Conservation (phyloP, 2,329 filamentous ascomycete species). For the Niveomyces coronatus region DNA sequence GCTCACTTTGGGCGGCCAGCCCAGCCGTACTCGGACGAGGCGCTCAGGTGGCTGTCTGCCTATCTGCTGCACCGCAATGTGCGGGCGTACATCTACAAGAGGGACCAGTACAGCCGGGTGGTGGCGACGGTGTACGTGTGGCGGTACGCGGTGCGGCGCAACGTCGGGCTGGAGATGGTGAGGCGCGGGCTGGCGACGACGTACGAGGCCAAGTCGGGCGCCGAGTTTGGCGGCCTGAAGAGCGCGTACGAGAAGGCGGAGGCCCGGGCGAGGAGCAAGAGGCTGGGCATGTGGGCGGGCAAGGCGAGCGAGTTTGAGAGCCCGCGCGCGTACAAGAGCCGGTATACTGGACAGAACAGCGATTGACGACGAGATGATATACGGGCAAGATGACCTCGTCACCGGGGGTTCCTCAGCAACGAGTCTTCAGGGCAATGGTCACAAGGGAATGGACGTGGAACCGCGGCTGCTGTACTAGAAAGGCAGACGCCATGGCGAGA, state of each 20-base stretch:
- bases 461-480: too few species aligned
- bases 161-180: conserved; percentile 87
- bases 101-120: conserved; percentile 86
- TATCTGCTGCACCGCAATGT: conserved; percentile 66
- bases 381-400: background rate
- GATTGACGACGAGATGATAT: background rate
- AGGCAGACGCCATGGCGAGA: too few species aligned
- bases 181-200: conserved; percentile 75
- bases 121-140: conserved; percentile 78
- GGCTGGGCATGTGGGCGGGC: conserved; percentile 66
- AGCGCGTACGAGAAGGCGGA: conserved; percentile 56
- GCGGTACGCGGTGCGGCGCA: conserved; percentile 55
- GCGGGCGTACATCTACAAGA: conserved; percentile 69
- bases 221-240: conserved; percentile 71
- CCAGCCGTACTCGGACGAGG: conserved; percentile 76
- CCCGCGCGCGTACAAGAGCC: conserved; percentile 76
- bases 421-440: too few species aligned
- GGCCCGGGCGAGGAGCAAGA: conserved; percentile 52
- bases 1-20: conserved; percentile 84
- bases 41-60: conserved; percentile 65
- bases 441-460: too few species aligned
- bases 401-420: too few species aligned
- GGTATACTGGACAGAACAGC: conserved; percentile 13
- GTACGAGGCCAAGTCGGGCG: conserved; percentile 85
- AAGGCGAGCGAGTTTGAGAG: conserved; percentile 60